Base-by-base conservation (phyloP, 2,329 filamentous ascomycete species). In the Chrysosporium keratinophilum region DNA sequence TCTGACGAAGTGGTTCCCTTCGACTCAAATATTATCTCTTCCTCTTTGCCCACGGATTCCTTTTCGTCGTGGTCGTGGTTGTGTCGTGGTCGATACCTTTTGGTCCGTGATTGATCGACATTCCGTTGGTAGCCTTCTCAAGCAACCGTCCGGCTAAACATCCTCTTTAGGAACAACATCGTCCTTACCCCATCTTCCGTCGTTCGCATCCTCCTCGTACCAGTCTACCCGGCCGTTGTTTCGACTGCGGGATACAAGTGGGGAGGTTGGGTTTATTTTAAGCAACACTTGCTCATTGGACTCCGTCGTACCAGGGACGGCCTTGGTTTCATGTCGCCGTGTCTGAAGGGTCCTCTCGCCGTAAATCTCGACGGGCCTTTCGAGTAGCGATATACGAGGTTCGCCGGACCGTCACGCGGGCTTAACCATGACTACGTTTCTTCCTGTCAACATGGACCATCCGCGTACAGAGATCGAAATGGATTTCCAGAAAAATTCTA, bases 371-470 rank as follows among this genome's bases (percentile, higher is more conserved):
- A 40, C 46, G 11, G 46, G 46, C 12, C 46, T 10, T 47, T 37
- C 20, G 14, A 33, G 44, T 31, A 15, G 9, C 37, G 12, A 40
- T 40, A 40, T 40, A 14, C 15, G 15, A 40, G 5, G 11, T 14
- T 14, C 12, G 12, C 37, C 12, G 15, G 39, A 41, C 9, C 2
- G 9, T 14, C 39, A 7, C n/a, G n/a, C n/a, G 19, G 39, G n/a
- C 23, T 28, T 4, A 49, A 74, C 65, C 62, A 80, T 82, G 78
- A 74, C 79, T 60, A 71, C 76, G 55, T 83, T 84, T 65, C 74
- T 77, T 64, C 76, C 81, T 58, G 79, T 83, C 65, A 83, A 83
- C 67, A 77, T 75, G 57, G 75, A 74, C 50, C 74, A 74, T 49
- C 75, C 72, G 15, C 40, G 33, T 46, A 23, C 40, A 35, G 55